Base-by-base conservation (phyloP, 1,284 basidiomycete genomes). In the Neonothopanus nambi region DNA sequence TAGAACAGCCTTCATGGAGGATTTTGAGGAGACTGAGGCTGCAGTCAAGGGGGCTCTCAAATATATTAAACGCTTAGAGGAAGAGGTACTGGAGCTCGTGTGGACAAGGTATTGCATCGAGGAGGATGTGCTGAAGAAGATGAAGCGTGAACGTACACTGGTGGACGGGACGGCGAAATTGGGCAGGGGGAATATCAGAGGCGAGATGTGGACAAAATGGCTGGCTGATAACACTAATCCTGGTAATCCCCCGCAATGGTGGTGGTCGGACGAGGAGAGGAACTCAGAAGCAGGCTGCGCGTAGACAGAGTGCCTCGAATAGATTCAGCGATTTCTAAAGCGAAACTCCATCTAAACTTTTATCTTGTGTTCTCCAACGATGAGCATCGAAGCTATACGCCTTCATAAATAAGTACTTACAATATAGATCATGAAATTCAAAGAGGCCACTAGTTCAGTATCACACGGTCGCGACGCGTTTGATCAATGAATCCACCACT, bases 151-250 rank as follows among this genome's bases (percentile, higher is more conserved):
- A 11, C 26, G 15, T 17, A 26, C 42, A 12, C 24, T 55, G 2
- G 48, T 51, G 4, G 54, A 55, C 42, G 54, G 54, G 11, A 55
- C 54, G 15, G 23, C 28, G 20, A 42, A 30, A n/a, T 35, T 55
- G 48, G 54, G 54, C 5, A 51, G 20, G 3, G 18, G 36, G 9
- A 55, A 43, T n/a, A 4, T 5, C 20, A 30, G 50, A 18, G 53
- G 42, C 5, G 26, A 35, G 21, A 36, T 17, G 7, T 55, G 53
- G 53, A 38, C 12, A 13, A 20, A 38, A n/a, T 55, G 53, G 53
- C 17, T 43, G 12, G 21, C 23, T 26, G 20, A 28, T 18, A 43
- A 51, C n/a, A 23, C 15, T 2, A 42, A 43, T 26, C 1, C n/a
- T 15, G n/a, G 17, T 35, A 17, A 4, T 26, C 23, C 37, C 9